phyloP scores from a whole-genome alignment of 2,329 filamentous ascomycete species.

The Paecilomyces formosus region DNA sequence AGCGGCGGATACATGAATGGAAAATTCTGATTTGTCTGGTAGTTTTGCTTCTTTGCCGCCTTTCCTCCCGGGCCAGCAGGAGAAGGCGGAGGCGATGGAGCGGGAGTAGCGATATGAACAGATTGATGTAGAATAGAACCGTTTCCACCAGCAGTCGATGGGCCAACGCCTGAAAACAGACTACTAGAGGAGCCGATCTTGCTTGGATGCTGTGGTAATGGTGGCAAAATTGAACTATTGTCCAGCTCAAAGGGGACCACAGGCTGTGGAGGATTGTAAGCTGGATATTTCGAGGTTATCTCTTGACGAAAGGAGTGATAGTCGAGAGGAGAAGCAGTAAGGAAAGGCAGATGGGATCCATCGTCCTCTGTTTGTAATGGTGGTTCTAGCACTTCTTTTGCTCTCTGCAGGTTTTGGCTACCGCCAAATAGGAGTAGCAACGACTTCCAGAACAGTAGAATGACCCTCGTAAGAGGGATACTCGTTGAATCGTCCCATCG shows the following conservation, averaged over 20 bases:
- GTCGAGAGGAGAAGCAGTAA: slow-evolving; percentile 88
- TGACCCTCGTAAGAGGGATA: slow-evolving; percentile 58
- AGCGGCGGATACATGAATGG: slow-evolving; percentile 95
- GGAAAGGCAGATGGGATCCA: slow-evolving; percentile 59
- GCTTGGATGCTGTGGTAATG: slow-evolving; percentile 66
- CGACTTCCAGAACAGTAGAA: slow-evolving; percentile 87
- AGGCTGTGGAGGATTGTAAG: slow-evolving; percentile 82
- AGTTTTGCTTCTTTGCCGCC: slow-evolving; percentile 96
- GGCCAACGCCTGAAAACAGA: slow-evolving; percentile 50
- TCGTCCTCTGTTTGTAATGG: slow-evolving; percentile 41
- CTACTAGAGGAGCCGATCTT: slow-evolving; percentile 55
- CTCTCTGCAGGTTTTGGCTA: slow-evolving; percentile 60
- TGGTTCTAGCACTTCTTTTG: slow-evolving; percentile 61
- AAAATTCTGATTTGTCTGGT: slow-evolving; percentile 98
- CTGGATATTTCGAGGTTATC: slow-evolving; percentile 94
- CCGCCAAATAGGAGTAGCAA: slow-evolving; percentile 81
- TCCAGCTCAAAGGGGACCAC: slow-evolving; percentile 80
- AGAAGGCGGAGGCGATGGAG: slow-evolving; percentile 89
- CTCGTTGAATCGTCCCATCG: slow-evolving; percentile 58
- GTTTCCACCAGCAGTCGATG: slow-evolving; percentile 37
- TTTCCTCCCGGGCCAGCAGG: slow-evolving; percentile 78
- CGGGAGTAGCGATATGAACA: slow-evolving; percentile 97
- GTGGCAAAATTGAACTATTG: slow-evolving; percentile 83
- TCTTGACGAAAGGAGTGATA: slow-evolving; percentile 96
- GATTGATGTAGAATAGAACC: slow-evolving; percentile 86